phyloP scores from a whole-genome alignment of 176 grass and related monocot species.

The Aegilops speltoides region DNA sequence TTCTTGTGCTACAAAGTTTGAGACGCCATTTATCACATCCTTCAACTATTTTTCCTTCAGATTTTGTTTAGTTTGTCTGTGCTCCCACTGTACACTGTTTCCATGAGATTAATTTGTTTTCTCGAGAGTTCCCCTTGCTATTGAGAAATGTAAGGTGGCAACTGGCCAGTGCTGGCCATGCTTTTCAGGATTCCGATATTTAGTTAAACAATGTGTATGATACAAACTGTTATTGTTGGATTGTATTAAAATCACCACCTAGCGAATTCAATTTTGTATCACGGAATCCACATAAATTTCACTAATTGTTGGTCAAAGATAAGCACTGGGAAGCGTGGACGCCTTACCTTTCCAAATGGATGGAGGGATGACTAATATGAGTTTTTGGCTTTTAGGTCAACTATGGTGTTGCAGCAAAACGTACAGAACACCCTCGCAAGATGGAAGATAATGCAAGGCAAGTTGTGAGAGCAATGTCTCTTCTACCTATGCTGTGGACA shows the following conservation, averaged over 20 bases:
- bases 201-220: neutral
- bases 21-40: neutral
- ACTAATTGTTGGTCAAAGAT: neutral
- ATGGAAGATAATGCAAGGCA: neutral
- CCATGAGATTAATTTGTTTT: neutral
- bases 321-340: neutral
- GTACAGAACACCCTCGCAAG: neutral
- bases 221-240: neutral
- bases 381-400: neutral
- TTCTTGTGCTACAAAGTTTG: neutral
- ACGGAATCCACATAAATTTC: neutral
- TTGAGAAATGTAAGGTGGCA: neutral
- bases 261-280: neutral
- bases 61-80: conserved; percentile 12
- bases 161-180: neutral
- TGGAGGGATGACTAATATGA: neutral
- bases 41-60: neutral
- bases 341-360: neutral
- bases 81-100: neutral
- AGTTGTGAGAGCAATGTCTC: neutral
- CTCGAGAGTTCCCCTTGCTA: neutral
- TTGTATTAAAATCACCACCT: too few relatives aligned
- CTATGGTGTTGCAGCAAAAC: neutral
- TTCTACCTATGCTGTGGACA: conserved; percentile 13
- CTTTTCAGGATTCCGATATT: neutral